Percentiles rank a stretch among this genome's conserved stretches.
phyloP scores from a whole-genome alignment of 2,329 filamentous ascomycete genomes.

The Trichoderma lentiforme region DNA sequence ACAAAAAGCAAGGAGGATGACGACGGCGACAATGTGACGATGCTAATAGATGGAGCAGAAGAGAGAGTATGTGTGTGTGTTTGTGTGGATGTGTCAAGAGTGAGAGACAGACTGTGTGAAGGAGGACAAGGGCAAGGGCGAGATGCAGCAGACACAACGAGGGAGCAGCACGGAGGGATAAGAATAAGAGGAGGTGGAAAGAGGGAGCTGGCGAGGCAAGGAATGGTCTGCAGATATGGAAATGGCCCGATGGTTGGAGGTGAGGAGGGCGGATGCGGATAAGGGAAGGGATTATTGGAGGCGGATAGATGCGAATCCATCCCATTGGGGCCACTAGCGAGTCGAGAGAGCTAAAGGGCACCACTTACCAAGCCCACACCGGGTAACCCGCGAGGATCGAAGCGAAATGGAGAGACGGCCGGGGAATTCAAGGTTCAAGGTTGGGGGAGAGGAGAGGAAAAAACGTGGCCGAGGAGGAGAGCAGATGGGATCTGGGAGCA shows the following conservation, averaged over 20 bases:
- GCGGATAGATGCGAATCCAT: slow-evolving; percentile 12
- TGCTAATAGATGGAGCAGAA: background rate
- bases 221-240: background rate
- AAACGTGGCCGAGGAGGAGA: background rate
- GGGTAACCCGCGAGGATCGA: slow-evolving; percentile 6
- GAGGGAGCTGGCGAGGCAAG: background rate
- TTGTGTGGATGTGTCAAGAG: background rate
- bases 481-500: background rate
- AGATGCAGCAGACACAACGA: background rate
- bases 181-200: background rate
- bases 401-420: slow-evolving; percentile 11
- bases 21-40: background rate
- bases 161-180: background rate
- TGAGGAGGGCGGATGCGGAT: slow-evolving; percentile 8
- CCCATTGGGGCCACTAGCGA: slow-evolving; percentile 12
- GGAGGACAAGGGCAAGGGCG: background rate
- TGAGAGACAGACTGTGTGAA: background rate
- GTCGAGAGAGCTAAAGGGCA: slow-evolving; percentile 4
- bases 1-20: slow-evolving; percentile 12
- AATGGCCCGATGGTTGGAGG: slow-evolving; percentile 11
- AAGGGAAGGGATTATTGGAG: slow-evolving; percentile 1
- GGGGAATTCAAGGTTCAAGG: background rate
- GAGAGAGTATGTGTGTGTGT: background rate
- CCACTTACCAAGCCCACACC: slow-evolving; percentile 16
- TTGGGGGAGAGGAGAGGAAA: background rate